Conservation (phyloP, 768 basidiomycete genomes). For the Podaxis sp. region DNA sequence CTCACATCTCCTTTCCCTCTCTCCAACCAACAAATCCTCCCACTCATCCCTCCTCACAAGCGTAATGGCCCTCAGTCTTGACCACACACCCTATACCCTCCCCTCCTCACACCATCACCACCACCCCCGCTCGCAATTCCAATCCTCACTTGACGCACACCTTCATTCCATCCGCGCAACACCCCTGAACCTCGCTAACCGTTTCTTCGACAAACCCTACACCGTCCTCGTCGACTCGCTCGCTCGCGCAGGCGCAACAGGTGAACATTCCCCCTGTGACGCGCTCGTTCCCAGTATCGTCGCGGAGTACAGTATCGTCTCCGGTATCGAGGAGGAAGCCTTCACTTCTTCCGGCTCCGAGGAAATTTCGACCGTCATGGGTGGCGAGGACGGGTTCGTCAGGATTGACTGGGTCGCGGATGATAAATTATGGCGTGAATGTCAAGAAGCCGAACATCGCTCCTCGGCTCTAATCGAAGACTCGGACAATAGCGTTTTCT, state of each 20-base stretch:
- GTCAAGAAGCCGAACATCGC: conserved; percentile 53
- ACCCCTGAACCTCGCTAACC: conserved; percentile 60
- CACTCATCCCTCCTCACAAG: conserved; percentile 70
- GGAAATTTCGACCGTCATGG: neutral
- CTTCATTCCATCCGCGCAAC: conserved; percentile 72
- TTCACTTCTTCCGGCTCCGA: conserved; percentile 29
- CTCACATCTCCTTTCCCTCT: conserved; percentile 62
- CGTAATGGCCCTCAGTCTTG: conserved; percentile 79
- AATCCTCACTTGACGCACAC: conserved; percentile 62
- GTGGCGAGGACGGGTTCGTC: conserved; percentile 1
- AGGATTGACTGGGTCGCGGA: conserved; percentile 78
- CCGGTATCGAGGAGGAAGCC: conserved; percentile 55
- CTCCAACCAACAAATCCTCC: conserved; percentile 58
- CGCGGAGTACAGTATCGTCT: conserved; percentile 76
- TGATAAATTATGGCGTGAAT: conserved; percentile 53
- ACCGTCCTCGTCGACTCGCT: conserved; percentile 84
- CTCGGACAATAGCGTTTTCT: conserved; percentile 82
- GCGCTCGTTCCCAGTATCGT: conserved; percentile 88
- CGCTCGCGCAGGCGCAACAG: conserved; percentile 80
- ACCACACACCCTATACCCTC: conserved; percentile 59
- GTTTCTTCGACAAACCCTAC: conserved; percentile 90
- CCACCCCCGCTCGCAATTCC: conserved; percentile 34
- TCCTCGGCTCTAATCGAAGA: conserved; percentile 64
- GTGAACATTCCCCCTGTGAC: conserved; percentile 90
- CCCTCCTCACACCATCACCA: conserved; percentile 26